Evolutionary conservation across 2,329 filamentous ascomycete genomes (phyloP), one percentile per base, ranked within the genome.

Genomic region (Aureobasidium sp.): DNA sequence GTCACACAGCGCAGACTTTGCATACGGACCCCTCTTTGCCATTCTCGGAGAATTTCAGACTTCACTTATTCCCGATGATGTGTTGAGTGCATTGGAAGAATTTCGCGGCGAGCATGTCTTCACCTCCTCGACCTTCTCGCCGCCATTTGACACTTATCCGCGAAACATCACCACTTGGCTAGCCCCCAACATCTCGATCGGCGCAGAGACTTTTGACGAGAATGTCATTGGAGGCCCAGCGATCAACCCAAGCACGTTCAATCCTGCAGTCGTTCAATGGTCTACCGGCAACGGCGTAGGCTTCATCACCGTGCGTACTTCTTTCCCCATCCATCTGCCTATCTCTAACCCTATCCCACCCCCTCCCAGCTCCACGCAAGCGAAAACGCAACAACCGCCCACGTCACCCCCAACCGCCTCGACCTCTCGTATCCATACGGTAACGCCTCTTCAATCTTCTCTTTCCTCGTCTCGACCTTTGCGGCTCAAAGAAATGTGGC

Each of bases 201-300:
- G 81, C 32, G 79, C 77, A 0, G 75, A 81, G 60, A 77, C 78
- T 0, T 81, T 80, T 58, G 71, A 70, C 11, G 74, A 83, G 63
- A 75, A 71, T 37, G 72, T 74, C 1, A 63, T 82, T 5, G 81
- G 80, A 8, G 81, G 81, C 0, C 75, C 77, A 4, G 70, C 73
- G 1, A 71, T 71, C 47, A 78, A 76, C 38, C 72, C 73, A 4
- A 70, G 63, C 6, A 73, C 76, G 0, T 84, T 81, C 64, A 82
- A 78, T 55, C 81, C 81, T 0, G 77, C 78, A 0, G 75, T 84
- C 5, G 72, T 79, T 0, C 81, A 84, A 59, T 84, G 81, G 81
- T 62, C 14, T 71, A 54, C 70, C 4, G 71, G 68, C 4, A 59
- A 61, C 17, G 69, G 71, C 44, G 63, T 69, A 17, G 63, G 63